Evolutionary conservation across 192 early-diverging fungal genomes (phyloP).

Genomic region (Podila epicladia): DNA sequence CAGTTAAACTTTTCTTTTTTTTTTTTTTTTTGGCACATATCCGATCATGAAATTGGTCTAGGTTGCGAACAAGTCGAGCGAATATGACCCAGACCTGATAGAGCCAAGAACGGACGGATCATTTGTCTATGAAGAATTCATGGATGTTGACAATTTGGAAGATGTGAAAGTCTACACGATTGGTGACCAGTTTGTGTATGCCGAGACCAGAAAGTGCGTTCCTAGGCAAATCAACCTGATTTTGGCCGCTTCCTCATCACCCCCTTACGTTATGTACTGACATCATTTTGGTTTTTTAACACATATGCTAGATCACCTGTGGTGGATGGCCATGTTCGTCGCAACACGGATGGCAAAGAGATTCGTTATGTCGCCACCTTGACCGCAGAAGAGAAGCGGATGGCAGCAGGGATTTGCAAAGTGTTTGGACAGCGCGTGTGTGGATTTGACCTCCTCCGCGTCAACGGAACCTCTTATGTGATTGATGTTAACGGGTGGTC

Average conservation of each 20-base stretch:
- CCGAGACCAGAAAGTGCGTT: constrained; percentile 89
- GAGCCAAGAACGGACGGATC: constrained; percentile 77
- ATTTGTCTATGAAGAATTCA: constrained; percentile 94
- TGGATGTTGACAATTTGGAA: constrained; percentile 90
- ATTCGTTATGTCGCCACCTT: constrained; percentile 89
- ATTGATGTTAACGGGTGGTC: constrained; percentile 99
- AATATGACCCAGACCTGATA: constrained; percentile 76
- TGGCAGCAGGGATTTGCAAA: constrained; percentile 73
- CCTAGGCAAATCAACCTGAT: background rate
- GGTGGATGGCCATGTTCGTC: constrained; percentile 91
- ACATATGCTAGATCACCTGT: constrained; percentile 76
- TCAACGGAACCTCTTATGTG: constrained; percentile 81
- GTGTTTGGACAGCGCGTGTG: constrained; percentile 94
- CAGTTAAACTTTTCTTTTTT: no score
- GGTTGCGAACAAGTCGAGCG: constrained; percentile 95
- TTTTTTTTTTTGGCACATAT: no score
- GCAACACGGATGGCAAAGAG: constrained; percentile 97
- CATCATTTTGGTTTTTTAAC: background rate
- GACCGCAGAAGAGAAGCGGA: constrained; percentile 79
- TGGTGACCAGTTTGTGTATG: constrained; percentile 84
- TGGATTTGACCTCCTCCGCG: constrained; percentile 92
- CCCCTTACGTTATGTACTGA: background rate
- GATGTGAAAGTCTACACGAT: constrained; percentile 98
- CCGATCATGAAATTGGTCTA: constrained; percentile 3
- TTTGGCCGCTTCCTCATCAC: background rate